A percentile compares a stretch with the other conserved stretches of the same genome.
Conservation (phyloP, 352 stramenopile species). For the Plasmopara halstedii region DNA sequence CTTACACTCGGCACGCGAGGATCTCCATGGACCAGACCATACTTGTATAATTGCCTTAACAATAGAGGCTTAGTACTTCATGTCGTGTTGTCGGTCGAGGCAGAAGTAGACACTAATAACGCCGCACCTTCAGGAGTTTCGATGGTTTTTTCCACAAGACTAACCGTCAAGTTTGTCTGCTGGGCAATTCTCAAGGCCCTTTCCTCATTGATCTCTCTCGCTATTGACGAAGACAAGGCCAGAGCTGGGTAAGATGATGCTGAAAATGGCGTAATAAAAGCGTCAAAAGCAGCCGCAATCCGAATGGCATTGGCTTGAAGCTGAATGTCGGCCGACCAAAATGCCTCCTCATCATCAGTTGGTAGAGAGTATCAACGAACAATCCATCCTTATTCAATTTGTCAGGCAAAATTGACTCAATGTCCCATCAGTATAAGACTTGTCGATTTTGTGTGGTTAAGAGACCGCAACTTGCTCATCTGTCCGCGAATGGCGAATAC, state of each 20-base stretch:
- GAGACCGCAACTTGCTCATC: not conserved
- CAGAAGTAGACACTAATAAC: slow-evolving; percentile 23
- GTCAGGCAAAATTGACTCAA: not conserved
- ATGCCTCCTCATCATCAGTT: not conserved
- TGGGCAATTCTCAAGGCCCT: slow-evolving; percentile 11
- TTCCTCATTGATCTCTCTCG: slow-evolving; percentile 3
- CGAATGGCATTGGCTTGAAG: slow-evolving; percentile 1
- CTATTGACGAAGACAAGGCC: not conserved
- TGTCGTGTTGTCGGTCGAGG: slow-evolving; percentile 22
- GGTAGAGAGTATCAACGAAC: not conserved
- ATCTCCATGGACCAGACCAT: slow-evolving; percentile 24
- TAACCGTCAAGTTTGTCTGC: slow-evolving; percentile 21
- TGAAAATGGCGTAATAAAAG: slow-evolving; percentile 2
- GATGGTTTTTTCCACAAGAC: slow-evolving; percentile 9
- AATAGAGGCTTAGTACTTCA: slow-evolving; percentile 13
- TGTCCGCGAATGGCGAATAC: not conserved
- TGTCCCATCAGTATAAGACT: not conserved
- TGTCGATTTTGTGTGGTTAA: not conserved
- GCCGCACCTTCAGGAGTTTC: slow-evolving; percentile 16
- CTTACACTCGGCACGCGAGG: slow-evolving; percentile 30
- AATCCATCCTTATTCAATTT: not conserved
- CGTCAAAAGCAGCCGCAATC: not conserved
- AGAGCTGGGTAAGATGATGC: not conserved
- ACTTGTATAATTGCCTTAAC: slow-evolving; percentile 18
- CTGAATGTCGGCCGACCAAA: not conserved